Evolutionary conservation across 305 asterid species (phyloP).

Genomic region (Solanum hybrid): DNA sequence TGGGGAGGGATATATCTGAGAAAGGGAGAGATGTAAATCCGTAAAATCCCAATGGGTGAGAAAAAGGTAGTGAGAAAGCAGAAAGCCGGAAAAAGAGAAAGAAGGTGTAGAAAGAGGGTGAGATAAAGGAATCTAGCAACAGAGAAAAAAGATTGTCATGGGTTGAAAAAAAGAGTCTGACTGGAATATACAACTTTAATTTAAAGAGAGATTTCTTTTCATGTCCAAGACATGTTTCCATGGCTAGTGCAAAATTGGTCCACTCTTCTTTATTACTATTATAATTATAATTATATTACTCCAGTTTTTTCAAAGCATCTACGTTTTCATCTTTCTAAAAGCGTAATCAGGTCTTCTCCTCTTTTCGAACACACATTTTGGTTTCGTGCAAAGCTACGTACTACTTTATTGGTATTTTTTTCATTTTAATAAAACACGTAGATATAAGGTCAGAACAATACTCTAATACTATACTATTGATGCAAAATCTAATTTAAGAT

Average conservation of each 20-base stretch:
- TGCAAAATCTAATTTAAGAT: not conserved
- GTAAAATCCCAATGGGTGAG: not conserved
- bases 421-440: not conserved
- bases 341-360: not conserved
- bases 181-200: slow-evolving; percentile 1
- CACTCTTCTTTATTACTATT: not conserved
- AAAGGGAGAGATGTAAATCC: not conserved
- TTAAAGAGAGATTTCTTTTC: slow-evolving; percentile 22
- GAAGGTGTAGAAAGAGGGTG: not conserved
- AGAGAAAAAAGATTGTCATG: not conserved
- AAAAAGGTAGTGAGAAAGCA: not conserved
- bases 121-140: not conserved
- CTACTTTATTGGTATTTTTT: not conserved
- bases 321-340: slow-evolving; percentile 5
- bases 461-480: not conserved
- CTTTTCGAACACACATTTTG: not conserved
- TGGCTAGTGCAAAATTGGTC: slow-evolving; percentile 9
- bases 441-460: not conserved
- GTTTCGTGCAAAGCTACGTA: not conserved
- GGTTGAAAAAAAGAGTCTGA: not conserved
- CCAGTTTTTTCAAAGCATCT: not conserved
- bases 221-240: slow-evolving; percentile 33
- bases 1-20: too few relatives aligned
- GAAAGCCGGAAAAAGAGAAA: not conserved
- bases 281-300: not conserved